Conservation (phyloP, 495 filamentous ascomycete species). For the Rhizodiscina lignyota region DNA sequence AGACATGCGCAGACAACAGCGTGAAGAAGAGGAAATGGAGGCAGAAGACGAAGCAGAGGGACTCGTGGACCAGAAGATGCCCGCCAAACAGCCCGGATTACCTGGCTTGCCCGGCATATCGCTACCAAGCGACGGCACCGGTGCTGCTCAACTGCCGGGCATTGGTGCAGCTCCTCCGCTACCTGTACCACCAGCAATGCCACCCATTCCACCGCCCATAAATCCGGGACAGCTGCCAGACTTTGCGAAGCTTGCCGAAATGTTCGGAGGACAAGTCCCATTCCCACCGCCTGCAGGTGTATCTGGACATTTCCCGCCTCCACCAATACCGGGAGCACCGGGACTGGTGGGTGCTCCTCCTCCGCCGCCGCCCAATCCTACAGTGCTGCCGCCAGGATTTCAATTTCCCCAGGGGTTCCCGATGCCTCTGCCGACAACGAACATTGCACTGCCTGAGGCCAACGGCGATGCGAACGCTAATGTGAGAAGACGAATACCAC, state of each 20-base stretch:
- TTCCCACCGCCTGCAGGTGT: slow-evolving; percentile 4
- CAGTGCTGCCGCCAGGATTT: slow-evolving; percentile 13
- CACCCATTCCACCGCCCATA: slow-evolving; percentile 29
- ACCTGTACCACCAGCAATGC: slow-evolving; percentile 18
- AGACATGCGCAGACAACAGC: slow-evolving; percentile 59
- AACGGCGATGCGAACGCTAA: slow-evolving; percentile 19
- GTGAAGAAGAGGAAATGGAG: slow-evolving; percentile 86
- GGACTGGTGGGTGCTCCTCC: slow-evolving; percentile 3
- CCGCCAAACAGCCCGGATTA: slow-evolving; percentile 25
- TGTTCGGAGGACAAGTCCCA: slow-evolving; percentile 24
- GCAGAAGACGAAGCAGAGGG: slow-evolving; percentile 84
- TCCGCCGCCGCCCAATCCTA: slow-evolving; percentile 6
- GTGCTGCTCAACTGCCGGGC: slow-evolving; percentile 29
- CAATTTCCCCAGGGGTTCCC: slow-evolving; percentile 1
- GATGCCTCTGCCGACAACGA: background rate
- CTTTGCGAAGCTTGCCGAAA: slow-evolving; percentile 46
- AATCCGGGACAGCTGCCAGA: slow-evolving; percentile 27
- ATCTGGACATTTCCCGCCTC: slow-evolving; percentile 15
- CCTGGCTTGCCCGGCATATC: slow-evolving; percentile 36
- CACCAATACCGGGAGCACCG: slow-evolving; percentile 11
- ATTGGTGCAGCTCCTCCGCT: slow-evolving; percentile 30
- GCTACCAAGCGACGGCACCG: slow-evolving; percentile 20
- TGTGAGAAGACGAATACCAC: slow-evolving; percentile 36
- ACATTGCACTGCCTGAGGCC: slow-evolving; percentile 27
- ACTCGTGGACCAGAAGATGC: slow-evolving; percentile 86